A percentile compares a stretch with the other conserved stretches of the same genome.
These are phyloP conservation scores for Camellia lanceoleosa DNA, from an alignment of 148 eudicot species.

Conservation along the genomic window DNA sequence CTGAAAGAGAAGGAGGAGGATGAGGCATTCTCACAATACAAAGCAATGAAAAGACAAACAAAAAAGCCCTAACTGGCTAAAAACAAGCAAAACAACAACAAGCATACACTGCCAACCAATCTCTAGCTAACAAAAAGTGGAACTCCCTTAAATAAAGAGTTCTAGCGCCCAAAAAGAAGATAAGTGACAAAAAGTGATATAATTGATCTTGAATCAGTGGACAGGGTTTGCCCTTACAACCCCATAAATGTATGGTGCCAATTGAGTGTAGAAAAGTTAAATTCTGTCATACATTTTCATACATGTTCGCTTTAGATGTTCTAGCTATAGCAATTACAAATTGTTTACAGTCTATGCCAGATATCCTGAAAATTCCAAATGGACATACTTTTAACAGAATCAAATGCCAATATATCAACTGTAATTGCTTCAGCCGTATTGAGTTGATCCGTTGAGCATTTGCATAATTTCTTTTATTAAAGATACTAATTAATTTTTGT, in stretches of 20 bases:
- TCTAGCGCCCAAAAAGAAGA: too few species aligned
- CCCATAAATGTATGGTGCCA: too few species aligned
- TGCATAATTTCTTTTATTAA: neutral
- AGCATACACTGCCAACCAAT: too few species aligned
- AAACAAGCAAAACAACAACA: too few species aligned
- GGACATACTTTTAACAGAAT: neutral
- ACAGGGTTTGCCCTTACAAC: too few species aligned
- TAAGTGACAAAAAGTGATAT: too few species aligned
- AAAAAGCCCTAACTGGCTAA: too few species aligned
- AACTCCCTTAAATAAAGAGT: too few species aligned
- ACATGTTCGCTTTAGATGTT: neutral
- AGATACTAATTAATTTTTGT: conserved; percentile 1
- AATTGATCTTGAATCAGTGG: neutral
- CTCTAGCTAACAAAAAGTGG: too few species aligned
- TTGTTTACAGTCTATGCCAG: neutral
- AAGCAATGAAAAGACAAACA: too few species aligned
- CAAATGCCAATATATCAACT: neutral
- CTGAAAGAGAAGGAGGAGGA: too few species aligned
- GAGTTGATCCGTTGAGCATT: neutral
- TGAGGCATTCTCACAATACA: too few species aligned
- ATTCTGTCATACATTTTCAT: neutral
- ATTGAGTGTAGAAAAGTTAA: neutral
- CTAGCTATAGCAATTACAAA: neutral
- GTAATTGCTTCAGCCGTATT: neutral
- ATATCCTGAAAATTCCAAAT: neutral